A percentile compares a stretch with the other conserved stretches of the same genome.
phyloP scores from a whole-genome alignment of 1,139 yeast genomes.

The Starmera stellimalicola region DNA sequence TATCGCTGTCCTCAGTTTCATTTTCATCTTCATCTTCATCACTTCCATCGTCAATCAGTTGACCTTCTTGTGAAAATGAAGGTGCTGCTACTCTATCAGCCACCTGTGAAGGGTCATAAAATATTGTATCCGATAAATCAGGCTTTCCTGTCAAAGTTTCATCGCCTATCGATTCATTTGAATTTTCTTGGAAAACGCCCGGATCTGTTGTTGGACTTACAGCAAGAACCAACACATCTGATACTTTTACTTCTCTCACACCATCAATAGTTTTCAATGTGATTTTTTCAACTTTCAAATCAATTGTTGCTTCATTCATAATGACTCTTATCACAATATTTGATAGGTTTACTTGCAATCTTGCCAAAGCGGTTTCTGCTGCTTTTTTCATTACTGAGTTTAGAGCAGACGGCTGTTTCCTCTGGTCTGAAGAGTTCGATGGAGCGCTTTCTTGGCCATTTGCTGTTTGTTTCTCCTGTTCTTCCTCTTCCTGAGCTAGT shows the following conservation, averaged over 20 bases:
- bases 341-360: conserved; percentile 39
- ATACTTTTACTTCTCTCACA: conserved; percentile 30
- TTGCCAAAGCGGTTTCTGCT: conserved; percentile 61
- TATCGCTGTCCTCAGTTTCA: conserved; percentile 11
- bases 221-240: conserved; percentile 30
- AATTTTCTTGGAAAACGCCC: conserved; percentile 17
- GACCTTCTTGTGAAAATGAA: too few relatives aligned
- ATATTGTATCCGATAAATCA: background rate
- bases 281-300: conserved; percentile 33
- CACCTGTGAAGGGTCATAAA: background rate
- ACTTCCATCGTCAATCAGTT: conserved; percentile 1
- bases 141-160: conserved; percentile 10
- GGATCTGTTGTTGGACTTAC: conserved; percentile 29
- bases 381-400: conserved; percentile 53
- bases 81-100: too few relatives aligned
- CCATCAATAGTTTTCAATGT: conserved; percentile 38
- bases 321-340: conserved; percentile 39
- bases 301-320: conserved; percentile 38
- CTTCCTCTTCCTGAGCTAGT: background rate
- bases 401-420: conserved; percentile 18
- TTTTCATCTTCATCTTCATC: conserved; percentile 11
- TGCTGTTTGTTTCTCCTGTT: background rate
- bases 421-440: background rate
- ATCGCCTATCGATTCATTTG: conserved; percentile 10
- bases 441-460: background rate